Evolutionary conservation across 768 basidiomycete genomes (phyloP).

Genomic region (Phlebiopsis flavidoalba): DNA sequence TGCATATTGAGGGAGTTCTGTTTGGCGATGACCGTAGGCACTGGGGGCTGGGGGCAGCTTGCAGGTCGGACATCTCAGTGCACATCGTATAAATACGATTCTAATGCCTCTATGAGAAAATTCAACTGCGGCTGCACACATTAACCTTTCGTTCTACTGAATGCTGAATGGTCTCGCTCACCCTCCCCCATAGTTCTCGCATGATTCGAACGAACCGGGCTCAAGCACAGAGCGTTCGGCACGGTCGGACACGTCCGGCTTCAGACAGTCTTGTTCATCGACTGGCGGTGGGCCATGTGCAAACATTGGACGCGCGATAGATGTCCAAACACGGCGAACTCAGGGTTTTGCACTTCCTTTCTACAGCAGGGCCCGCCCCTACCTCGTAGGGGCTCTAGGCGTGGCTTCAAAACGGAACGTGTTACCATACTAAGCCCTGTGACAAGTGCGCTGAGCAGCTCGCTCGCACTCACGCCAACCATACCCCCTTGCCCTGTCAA

Average conservation of each 20-base stretch:
- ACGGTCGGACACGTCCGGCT: background rate
- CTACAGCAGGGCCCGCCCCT: too few species aligned
- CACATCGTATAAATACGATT: background rate
- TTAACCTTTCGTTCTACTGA: background rate
- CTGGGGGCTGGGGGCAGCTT: background rate
- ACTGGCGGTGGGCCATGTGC: background rate
- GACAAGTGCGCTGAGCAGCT: background rate
- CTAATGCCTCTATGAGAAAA: background rate
- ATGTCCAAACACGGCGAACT: background rate
- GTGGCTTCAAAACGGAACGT: background rate
- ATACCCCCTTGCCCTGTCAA: background rate
- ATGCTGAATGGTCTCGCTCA: background rate
- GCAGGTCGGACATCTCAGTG: background rate
- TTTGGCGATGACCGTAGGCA: background rate
- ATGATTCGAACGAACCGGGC: background rate
- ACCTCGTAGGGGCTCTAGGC: background rate
- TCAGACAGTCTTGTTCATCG: background rate
- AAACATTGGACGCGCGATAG: background rate
- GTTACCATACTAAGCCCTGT: background rate
- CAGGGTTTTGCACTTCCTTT: background rate
- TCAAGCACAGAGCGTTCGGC: background rate
- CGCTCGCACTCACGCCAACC: background rate
- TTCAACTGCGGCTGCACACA: background rate
- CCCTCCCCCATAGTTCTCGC: background rate
- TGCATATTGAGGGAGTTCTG: slow-evolving; percentile 5